These are phyloP conservation scores for Mortierella sp. DNA, from an alignment of 371 early-diverging fungal species.

Conservation along the genomic window DNA sequence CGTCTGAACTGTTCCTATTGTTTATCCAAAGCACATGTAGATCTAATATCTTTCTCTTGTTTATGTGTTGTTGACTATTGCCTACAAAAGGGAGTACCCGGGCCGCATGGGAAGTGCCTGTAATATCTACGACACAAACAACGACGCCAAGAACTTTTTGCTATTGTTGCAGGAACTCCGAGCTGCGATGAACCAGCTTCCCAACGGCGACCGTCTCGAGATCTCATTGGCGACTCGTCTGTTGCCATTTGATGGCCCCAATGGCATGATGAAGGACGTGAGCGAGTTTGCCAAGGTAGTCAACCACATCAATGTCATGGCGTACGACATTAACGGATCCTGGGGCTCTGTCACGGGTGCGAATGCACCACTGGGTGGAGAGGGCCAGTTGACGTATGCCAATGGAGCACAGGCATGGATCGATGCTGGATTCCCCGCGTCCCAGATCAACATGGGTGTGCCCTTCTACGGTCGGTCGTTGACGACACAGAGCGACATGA, in stretches of 20 bases:
- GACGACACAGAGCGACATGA: slow-evolving; percentile 50
- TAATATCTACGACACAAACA: slow-evolving; percentile 65
- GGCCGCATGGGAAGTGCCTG: slow-evolving; percentile 77
- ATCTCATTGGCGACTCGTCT: slow-evolving; percentile 82
- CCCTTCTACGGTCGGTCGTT: slow-evolving; percentile 73
- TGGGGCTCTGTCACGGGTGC: slow-evolving; percentile 71
- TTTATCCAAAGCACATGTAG: too few species aligned
- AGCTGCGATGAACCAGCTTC: slow-evolving; percentile 63
- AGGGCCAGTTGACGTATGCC: slow-evolving; percentile 32
- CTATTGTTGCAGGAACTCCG: slow-evolving; percentile 75
- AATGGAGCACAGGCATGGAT: slow-evolving; percentile 64
- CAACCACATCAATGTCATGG: slow-evolving; percentile 74
- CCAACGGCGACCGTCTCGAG: slow-evolving; percentile 63
- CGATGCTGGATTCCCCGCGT: slow-evolving; percentile 70
- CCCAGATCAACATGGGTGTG: slow-evolving; percentile 73
- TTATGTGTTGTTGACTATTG: neutral
- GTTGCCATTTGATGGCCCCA: slow-evolving; percentile 69
- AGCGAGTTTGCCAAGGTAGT: slow-evolving; percentile 68
- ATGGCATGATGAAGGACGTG: slow-evolving; percentile 72
- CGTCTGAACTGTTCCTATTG: neutral
- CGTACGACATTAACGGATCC: slow-evolving; percentile 64
- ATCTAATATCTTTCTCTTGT: neutral
- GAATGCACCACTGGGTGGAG: slow-evolving; percentile 71
- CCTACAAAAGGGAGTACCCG: slow-evolving; percentile 83
- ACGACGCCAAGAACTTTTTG: slow-evolving; percentile 74